These are phyloP conservation scores for Cucurbita moschata DNA, from an alignment of 306 rosid genomes.

Conservation along the genomic window DNA sequence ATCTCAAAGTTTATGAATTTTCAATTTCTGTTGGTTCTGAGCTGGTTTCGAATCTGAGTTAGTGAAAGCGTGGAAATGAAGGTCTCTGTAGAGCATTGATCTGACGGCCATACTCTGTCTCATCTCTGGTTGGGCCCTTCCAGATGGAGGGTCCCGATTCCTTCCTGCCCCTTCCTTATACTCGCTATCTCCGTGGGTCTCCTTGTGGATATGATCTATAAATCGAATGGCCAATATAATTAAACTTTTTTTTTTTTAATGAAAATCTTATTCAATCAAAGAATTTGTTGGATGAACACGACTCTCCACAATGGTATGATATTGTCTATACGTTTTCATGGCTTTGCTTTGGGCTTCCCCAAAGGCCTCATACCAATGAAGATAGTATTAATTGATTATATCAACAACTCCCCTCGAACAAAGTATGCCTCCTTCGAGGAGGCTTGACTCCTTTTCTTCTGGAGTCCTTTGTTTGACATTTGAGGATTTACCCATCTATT, in stretches of 20 bases:
- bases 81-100: neutral
- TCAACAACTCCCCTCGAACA: no score
- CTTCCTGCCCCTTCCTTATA: neutral
- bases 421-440: no score
- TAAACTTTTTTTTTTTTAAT: no score
- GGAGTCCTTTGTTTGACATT: no score
- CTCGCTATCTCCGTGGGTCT: neutral
- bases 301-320: no score
- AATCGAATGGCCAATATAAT: neutral
- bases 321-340: no score
- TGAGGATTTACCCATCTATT: no score
- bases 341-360: no score
- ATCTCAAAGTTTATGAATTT: slow-evolving; percentile 27
- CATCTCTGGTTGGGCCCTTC: neutral
- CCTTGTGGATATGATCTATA: neutral
- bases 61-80: neutral
- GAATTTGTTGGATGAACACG: no score
- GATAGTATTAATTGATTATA: no score
- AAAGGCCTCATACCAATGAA: no score
- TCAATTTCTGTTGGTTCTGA: neutral
- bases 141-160: neutral
- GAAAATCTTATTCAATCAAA: neutral
- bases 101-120: neutral
- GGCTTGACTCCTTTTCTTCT: no score
- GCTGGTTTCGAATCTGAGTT: neutral